Evolutionary conservation across 2,329 filamentous ascomycete genomes (phyloP).

Genomic region (Exophiala calicioides): DNA sequence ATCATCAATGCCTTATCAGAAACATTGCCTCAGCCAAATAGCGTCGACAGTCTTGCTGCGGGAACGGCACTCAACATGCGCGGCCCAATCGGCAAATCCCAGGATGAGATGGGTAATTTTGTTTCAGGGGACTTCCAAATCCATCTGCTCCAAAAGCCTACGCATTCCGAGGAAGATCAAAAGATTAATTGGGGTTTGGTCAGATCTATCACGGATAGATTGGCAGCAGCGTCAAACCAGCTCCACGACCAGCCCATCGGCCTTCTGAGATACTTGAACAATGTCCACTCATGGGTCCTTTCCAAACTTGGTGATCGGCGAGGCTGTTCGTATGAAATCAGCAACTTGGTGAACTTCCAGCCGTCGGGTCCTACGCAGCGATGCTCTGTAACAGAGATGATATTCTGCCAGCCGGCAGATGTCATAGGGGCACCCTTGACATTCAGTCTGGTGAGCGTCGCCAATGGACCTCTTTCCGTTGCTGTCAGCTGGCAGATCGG

Average conservation of each 20-base stretch:
- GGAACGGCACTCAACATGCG: slow-evolving; percentile 47
- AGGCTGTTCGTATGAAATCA: slow-evolving; percentile 49
- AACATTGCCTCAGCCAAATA: slow-evolving; percentile 24
- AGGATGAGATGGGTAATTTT: slow-evolving; percentile 42
- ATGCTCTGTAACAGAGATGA: slow-evolving; percentile 37
- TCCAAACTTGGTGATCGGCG: slow-evolving; percentile 42
- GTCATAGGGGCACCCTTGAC: slow-evolving; percentile 40
- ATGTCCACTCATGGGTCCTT: slow-evolving; percentile 43
- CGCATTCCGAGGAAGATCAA: slow-evolving; percentile 5
- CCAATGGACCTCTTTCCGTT: slow-evolving; percentile 42
- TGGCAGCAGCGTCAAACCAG: slow-evolving; percentile 37
- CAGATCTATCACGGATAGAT: slow-evolving; percentile 34
- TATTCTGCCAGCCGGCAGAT: slow-evolving; percentile 50
- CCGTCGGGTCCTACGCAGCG: not conserved
- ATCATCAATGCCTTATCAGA: slow-evolving; percentile 27
- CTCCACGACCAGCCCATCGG: slow-evolving; percentile 46
- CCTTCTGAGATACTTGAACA: slow-evolving; percentile 44
- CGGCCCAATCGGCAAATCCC: slow-evolving; percentile 34
- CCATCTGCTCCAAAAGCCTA: slow-evolving; percentile 2
- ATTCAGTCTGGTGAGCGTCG: slow-evolving; percentile 46
- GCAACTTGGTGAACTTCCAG: slow-evolving; percentile 47
- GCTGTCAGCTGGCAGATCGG: slow-evolving; percentile 48
- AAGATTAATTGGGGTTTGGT: slow-evolving; percentile 40
- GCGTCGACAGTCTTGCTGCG: slow-evolving; percentile 37
- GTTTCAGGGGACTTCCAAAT: slow-evolving; percentile 34